Percentiles rank a stretch among this genome's conserved stretches.
These are phyloP conservation scores for Saccharomycopsis oosterbeekiorum DNA, from an alignment of 805 yeast genomes.

Conservation along the genomic window DNA sequence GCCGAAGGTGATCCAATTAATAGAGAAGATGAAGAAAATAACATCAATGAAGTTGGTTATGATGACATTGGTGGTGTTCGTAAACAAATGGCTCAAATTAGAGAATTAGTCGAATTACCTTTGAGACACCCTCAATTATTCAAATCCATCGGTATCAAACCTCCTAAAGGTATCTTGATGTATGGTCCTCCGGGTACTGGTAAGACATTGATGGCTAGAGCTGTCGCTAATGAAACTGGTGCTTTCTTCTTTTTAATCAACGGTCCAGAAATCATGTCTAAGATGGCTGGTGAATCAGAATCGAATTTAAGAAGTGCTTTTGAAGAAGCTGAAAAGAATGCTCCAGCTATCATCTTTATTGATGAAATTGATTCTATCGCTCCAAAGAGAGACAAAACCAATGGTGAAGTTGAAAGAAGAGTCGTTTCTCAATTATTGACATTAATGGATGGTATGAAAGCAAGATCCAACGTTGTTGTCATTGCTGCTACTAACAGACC, in stretches of 20 bases:
- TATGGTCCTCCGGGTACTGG: conserved; percentile 99
- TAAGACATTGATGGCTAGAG: conserved; percentile 98
- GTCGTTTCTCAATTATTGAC: conserved; percentile 97
- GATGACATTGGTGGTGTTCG: conserved; percentile 99
- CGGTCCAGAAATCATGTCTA: conserved; percentile 99
- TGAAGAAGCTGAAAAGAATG: conserved; percentile 98
- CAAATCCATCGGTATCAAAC: conserved; percentile 96
- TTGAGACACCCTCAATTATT: conserved; percentile 97
- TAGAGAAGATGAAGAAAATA: conserved; percentile 96
- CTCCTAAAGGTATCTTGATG: conserved; percentile 96
- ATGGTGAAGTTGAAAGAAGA: conserved; percentile 99
- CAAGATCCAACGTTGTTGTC: conserved; percentile 96
- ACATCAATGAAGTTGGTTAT: conserved; percentile 93
- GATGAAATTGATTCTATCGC: conserved; percentile 99
- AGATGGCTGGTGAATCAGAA: conserved; percentile 99
- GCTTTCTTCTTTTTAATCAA: conserved; percentile 96
- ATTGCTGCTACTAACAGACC: conserved; percentile 93
- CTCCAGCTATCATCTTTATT: conserved; percentile 94
- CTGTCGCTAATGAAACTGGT: conserved; percentile 99
- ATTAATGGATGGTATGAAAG: conserved; percentile 99
- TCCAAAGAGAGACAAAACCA: conserved; percentile 99
- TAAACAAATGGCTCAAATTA: conserved; percentile 98
- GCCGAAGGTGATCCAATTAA: conserved; percentile 98
- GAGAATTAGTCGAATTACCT: conserved; percentile 97
- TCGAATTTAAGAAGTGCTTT: conserved; percentile 95